A percentile compares a stretch with the other conserved stretches of the same genome.
Evolutionary conservation across 2,329 filamentous ascomycete species (phyloP).

Genomic region (Fusarium devonianum): DNA sequence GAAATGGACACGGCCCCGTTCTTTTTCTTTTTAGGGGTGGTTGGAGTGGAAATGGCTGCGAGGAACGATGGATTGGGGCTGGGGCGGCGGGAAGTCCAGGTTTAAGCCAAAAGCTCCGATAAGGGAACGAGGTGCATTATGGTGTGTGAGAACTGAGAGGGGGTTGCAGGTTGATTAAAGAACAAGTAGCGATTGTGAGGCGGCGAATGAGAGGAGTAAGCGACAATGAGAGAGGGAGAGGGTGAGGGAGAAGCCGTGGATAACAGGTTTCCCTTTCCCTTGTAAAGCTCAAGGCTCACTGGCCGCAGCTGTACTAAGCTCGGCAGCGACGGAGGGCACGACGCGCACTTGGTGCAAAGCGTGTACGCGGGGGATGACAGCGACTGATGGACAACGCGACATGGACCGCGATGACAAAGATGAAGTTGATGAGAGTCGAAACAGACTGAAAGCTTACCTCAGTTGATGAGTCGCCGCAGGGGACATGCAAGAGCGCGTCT

Average conservation of each 20-base stretch:
- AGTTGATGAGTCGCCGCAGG: constrained; percentile 11
- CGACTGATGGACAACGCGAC: not conserved
- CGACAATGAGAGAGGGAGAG: not conserved
- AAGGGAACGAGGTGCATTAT: constrained; percentile 10
- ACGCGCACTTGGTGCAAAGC: constrained; percentile 25
- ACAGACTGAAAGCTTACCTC: constrained; percentile 26
- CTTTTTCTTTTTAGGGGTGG: constrained; percentile 30
- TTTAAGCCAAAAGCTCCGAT: constrained; percentile 4
- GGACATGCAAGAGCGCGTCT: constrained; percentile 32
- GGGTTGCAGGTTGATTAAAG: constrained; percentile 8
- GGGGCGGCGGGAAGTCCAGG: constrained; percentile 11
- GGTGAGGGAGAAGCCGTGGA: constrained; percentile 1
- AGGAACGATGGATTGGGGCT: constrained; percentile 23
- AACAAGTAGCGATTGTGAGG: constrained; percentile 8
- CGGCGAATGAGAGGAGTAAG: not conserved
- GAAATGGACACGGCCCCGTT: constrained; percentile 21
- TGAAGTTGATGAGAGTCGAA: constrained; percentile 1
- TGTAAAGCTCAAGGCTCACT: constrained; percentile 22
- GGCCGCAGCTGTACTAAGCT: constrained; percentile 14
- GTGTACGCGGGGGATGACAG: not conserved
- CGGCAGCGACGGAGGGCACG: constrained; percentile 28
- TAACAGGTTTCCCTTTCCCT: constrained; percentile 3
- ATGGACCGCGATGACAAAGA: not conserved
- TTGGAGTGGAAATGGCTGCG: constrained; percentile 13
- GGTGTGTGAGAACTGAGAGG: constrained; percentile 11